phyloP scores from a whole-genome alignment of 805 yeast genomes.

The Lachancea quebecensis region DNA sequence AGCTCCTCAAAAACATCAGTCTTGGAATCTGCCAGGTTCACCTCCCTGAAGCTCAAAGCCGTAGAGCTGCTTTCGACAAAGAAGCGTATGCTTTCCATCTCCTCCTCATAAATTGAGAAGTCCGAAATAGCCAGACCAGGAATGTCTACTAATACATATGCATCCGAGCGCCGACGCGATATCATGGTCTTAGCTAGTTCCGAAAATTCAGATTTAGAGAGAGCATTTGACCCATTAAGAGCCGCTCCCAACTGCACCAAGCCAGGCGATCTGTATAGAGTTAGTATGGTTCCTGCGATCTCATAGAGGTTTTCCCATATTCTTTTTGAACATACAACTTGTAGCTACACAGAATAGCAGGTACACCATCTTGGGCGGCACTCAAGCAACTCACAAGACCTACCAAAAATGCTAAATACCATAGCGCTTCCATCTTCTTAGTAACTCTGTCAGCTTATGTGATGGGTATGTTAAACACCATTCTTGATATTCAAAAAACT shows the following conservation, averaged over 20 bases:
- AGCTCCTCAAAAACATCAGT: slow-evolving; percentile 17
- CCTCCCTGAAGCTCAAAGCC: slow-evolving; percentile 50
- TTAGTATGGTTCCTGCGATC: not conserved
- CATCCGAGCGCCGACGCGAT: slow-evolving; percentile 45
- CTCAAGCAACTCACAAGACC: too few species aligned
- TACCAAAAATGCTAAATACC: too few species aligned
- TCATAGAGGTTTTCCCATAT: too few species aligned
- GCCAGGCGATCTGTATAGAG: slow-evolving; percentile 18
- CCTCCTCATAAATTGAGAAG: slow-evolving; percentile 34
- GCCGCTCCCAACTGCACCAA: slow-evolving; percentile 16
- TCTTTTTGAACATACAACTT: slow-evolving; percentile 8
- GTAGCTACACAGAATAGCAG: slow-evolving; percentile 8
- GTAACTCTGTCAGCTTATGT: too few species aligned
- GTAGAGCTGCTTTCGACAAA: slow-evolving; percentile 54
- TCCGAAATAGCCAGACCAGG: slow-evolving; percentile 48
- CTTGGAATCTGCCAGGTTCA: slow-evolving; percentile 23
- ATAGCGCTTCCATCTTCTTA: too few species aligned
- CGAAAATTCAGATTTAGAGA: slow-evolving; percentile 26
- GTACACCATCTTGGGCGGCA: slow-evolving; percentile 1
- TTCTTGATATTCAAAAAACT: too few species aligned
- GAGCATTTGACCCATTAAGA: slow-evolving; percentile 9
- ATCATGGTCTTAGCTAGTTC: slow-evolving; percentile 30
- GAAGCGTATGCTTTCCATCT: slow-evolving; percentile 44
- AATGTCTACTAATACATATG: slow-evolving; percentile 48
- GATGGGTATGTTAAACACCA: too few species aligned